Evolutionary conservation across 2,329 filamentous ascomycete genomes (phyloP).

Genomic region (Salinomyces thailandicus): DNA sequence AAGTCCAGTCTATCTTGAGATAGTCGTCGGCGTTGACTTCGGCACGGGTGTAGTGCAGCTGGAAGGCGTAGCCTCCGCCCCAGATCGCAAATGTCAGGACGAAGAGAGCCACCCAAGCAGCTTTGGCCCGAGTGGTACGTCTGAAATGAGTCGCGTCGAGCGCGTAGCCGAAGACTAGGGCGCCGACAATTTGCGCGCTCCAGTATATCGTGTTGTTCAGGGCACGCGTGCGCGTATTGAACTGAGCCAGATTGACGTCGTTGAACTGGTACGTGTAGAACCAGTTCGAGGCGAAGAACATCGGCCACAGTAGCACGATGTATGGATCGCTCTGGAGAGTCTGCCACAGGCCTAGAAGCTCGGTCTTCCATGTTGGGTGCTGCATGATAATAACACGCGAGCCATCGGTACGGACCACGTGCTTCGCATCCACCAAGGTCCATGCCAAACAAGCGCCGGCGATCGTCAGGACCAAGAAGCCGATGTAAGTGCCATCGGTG

Average conservation of each 20-base stretch:
- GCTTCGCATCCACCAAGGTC: constrained; percentile 58
- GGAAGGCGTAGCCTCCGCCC: constrained; percentile 74
- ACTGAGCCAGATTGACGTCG: constrained; percentile 57
- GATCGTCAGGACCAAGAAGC: constrained; percentile 75
- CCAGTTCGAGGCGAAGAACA: constrained; percentile 72
- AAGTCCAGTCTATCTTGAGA: constrained; percentile 53
- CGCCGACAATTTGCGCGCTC: constrained; percentile 66
- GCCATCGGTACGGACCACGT: constrained; percentile 65
- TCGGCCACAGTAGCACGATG: constrained; percentile 66
- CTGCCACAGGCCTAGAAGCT: constrained; percentile 65
- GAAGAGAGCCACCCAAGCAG: constrained; percentile 51
- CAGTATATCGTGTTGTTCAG: constrained; percentile 70
- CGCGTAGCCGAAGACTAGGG: constrained; percentile 58
- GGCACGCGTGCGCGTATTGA: constrained; percentile 64
- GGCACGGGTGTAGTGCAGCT: constrained; percentile 47
- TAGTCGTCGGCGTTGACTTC: constrained; percentile 18
- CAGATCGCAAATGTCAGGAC: constrained; percentile 65
- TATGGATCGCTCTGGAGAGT: constrained; percentile 61
- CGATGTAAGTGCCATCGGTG: constrained; percentile 74
- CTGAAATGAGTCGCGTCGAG: constrained; percentile 52
- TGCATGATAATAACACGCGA: constrained; percentile 78
- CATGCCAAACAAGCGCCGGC: constrained; percentile 60
- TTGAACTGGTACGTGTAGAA: constrained; percentile 76
- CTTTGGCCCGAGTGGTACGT: constrained; percentile 58
- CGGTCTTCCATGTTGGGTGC: constrained; percentile 75